These are phyloP conservation scores for Cladophialophora exuberans DNA, from an alignment of 2,329 filamentous ascomycete species.

Conservation along the genomic window DNA sequence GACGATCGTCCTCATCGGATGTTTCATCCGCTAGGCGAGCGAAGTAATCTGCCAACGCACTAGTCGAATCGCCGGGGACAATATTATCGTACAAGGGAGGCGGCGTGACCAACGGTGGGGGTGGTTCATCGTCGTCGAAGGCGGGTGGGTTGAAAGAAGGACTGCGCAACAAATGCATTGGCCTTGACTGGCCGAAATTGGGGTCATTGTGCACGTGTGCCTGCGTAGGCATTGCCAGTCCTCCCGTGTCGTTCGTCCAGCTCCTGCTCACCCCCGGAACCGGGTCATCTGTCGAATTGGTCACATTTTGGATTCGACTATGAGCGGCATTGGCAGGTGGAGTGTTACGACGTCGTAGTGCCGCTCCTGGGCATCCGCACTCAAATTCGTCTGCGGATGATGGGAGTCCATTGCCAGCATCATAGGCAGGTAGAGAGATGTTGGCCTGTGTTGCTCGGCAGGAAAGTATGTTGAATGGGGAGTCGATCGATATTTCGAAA, in stretches of 20 bases:
- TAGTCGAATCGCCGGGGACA: slow-evolving; percentile 68
- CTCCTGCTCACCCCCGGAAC: slow-evolving; percentile 35
- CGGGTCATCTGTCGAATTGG: slow-evolving; percentile 33
- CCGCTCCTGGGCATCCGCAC: slow-evolving; percentile 70
- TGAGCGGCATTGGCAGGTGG: slow-evolving; percentile 33
- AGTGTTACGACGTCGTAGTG: slow-evolving; percentile 42
- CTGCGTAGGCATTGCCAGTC: slow-evolving; percentile 50
- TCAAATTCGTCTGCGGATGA: slow-evolving; percentile 61
- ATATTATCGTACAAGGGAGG: slow-evolving; percentile 84
- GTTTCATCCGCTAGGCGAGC: slow-evolving; percentile 75
- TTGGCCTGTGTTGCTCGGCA: slow-evolving; percentile 93
- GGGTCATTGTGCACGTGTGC: slow-evolving; percentile 55
- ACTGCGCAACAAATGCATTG: slow-evolving; percentile 80
- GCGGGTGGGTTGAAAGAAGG: slow-evolving; percentile 88
- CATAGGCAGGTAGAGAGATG: slow-evolving; percentile 81
- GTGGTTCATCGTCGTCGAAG: slow-evolving; percentile 79
- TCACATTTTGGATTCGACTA: slow-evolving; percentile 31
- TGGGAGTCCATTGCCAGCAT: slow-evolving; percentile 55
- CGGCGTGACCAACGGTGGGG: slow-evolving; percentile 74
- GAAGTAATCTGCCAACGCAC: slow-evolving; percentile 82
- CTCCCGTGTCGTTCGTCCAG: slow-evolving; percentile 45
- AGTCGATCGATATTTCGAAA: slow-evolving; percentile 96
- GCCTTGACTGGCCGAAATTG: slow-evolving; percentile 59
- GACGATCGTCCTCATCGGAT: slow-evolving; percentile 56
- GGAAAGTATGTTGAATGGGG: slow-evolving; percentile 88